These are phyloP conservation scores for Camelina laxa DNA, from an alignment of 345 rosid species.

Conservation along the genomic window DNA sequence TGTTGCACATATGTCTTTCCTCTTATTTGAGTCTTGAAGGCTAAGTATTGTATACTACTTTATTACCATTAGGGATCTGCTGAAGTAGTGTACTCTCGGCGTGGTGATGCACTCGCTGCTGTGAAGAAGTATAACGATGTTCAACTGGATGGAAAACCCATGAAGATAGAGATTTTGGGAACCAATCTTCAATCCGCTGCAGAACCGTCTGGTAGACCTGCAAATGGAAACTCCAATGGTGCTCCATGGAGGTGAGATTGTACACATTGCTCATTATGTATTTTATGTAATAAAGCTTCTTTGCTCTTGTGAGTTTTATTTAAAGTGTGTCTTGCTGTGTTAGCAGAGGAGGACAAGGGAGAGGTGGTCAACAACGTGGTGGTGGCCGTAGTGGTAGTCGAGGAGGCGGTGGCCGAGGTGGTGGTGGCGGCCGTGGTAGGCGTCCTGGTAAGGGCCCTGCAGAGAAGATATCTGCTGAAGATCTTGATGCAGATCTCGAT, in stretches of 20 bases:
- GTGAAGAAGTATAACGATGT: slow-evolving; percentile 91
- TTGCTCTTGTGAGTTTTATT: slow-evolving; percentile 16
- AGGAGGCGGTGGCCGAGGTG: slow-evolving; percentile 31
- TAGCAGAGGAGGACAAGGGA: slow-evolving; percentile 40
- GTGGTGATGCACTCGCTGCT: slow-evolving; percentile 80
- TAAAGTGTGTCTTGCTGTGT: slow-evolving; percentile 21
- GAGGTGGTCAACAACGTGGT: slow-evolving; percentile 60
- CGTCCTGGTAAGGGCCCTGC: slow-evolving; percentile 73
- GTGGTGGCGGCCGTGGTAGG: slow-evolving; percentile 62
- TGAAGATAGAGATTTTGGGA: slow-evolving; percentile 94
- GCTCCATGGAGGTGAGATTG: slow-evolving; percentile 59
- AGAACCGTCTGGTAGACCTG: slow-evolving; percentile 45
- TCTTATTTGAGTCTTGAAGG: not conserved
- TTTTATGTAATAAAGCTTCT: not conserved
- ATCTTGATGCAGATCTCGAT: slow-evolving; percentile 95
- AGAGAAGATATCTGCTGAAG: slow-evolving; percentile 88
- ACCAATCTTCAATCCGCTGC: slow-evolving; percentile 62
- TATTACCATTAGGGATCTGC: slow-evolving; percentile 82
- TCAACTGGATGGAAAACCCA: slow-evolving; percentile 94
- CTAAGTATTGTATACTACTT: slow-evolving; percentile 31
- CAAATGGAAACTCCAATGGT: slow-evolving; percentile 55
- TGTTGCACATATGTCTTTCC: slow-evolving; percentile 4
- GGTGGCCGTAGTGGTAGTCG: slow-evolving; percentile 51
- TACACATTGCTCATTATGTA: not conserved
- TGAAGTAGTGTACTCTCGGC: slow-evolving; percentile 80